phyloP scores from a whole-genome alignment of 176 grass and related monocot genomes.

The Triticum dicoccoides region DNA sequence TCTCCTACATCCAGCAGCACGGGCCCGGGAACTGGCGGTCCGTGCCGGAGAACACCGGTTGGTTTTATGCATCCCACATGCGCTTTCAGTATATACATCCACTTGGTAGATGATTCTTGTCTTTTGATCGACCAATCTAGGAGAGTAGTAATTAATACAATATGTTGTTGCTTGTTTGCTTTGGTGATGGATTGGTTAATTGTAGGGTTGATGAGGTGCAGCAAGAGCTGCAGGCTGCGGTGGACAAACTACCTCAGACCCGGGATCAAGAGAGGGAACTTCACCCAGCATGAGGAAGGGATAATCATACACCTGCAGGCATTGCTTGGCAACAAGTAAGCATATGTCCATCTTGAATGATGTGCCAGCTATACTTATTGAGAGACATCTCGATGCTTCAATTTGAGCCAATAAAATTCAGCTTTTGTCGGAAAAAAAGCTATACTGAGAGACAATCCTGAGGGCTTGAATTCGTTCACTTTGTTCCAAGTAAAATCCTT shows the following conservation, averaged over 20 bases:
- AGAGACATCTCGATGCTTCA: too few species aligned
- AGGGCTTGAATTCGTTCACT: not conserved
- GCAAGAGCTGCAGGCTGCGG: slow-evolving; percentile 56
- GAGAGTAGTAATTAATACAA: not conserved
- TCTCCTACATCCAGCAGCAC: slow-evolving; percentile 65
- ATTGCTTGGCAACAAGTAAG: slow-evolving; percentile 65
- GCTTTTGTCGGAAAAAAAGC: too few species aligned
- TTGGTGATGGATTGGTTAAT: not conserved
- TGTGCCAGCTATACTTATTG: too few species aligned
- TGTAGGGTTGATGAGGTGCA: slow-evolving; percentile 60
- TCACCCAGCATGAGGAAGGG: slow-evolving; percentile 56
- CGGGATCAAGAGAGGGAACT: slow-evolving; percentile 49
- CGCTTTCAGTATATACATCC: not conserved
- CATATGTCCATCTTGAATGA: not conserved
- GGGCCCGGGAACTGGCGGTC: slow-evolving; percentile 58
- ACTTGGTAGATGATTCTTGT: not conserved
- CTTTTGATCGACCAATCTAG: not conserved
- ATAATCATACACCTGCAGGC: slow-evolving; percentile 64
- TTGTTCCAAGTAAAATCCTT: not conserved
- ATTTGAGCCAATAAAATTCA: too few species aligned
- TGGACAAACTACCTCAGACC: slow-evolving; percentile 59
- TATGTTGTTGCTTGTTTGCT: not conserved
- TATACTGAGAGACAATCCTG: too few species aligned
- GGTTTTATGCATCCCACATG: not conserved
- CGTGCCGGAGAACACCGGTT: slow-evolving; percentile 51